These are phyloP conservation scores for Naegleria fowleri DNA, from an alignment of 208 protist genomes.

Conservation along the genomic window DNA sequence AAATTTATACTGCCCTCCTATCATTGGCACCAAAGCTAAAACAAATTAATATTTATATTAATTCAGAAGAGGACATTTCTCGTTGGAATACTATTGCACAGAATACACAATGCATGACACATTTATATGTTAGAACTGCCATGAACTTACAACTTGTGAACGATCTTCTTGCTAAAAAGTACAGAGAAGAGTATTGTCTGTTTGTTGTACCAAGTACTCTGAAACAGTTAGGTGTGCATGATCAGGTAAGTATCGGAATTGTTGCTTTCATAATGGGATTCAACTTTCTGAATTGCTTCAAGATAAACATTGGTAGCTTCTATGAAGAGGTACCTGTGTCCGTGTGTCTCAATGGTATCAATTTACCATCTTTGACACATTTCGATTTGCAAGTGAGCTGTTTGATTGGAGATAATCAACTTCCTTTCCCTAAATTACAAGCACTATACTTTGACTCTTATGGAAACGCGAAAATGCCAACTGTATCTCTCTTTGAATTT, in stretches of 20 bases:
- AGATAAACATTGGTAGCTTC: background rate
- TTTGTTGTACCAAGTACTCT: background rate
- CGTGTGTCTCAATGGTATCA: background rate
- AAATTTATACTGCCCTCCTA: background rate
- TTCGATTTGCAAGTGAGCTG: background rate
- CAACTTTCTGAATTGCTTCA: no score
- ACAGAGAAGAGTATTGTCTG: background rate
- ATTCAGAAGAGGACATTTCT: background rate
- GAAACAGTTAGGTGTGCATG: background rate
- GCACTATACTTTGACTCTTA: background rate
- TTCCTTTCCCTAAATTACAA: background rate
- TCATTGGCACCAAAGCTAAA: background rate
- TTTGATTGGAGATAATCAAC: background rate
- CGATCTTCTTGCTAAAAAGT: background rate
- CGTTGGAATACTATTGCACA: background rate
- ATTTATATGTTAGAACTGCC: background rate
- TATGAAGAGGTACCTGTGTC: background rate
- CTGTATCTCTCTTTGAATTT: background rate
- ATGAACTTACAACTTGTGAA: background rate
- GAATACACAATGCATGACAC: background rate
- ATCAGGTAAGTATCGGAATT: no score
- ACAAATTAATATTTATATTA: background rate
- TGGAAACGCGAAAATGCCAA: background rate
- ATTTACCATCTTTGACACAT: background rate
- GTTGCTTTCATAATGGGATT: no score